These are phyloP conservation scores for Xerocomus nothofagi DNA, from an alignment of 1,284 basidiomycete genomes.

Conservation along the genomic window DNA sequence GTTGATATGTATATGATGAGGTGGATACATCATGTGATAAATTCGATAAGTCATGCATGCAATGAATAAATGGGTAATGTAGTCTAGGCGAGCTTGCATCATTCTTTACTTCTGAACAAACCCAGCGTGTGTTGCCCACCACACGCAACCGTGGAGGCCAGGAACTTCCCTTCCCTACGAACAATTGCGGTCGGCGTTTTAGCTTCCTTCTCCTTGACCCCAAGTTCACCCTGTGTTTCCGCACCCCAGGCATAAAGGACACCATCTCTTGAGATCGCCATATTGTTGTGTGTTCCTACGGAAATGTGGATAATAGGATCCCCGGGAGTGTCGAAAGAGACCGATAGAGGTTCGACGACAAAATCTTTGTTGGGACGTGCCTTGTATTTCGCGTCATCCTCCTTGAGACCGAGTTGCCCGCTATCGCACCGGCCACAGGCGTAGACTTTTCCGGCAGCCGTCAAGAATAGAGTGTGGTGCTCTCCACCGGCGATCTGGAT, in stretches of 20 bases:
- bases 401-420: slow-evolving; percentile 73
- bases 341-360: slow-evolving; percentile 60
- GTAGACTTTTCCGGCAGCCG: slow-evolving; percentile 81
- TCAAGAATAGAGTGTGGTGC: slow-evolving; percentile 87
- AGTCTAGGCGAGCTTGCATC: slow-evolving; percentile 14
- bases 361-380: slow-evolving; percentile 53
- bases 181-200: slow-evolving; percentile 63
- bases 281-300: slow-evolving; percentile 78
- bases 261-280: slow-evolving; percentile 77
- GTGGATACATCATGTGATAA: slow-evolving; percentile 26
- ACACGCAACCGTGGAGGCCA: slow-evolving; percentile 59
- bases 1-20: slow-evolving; percentile 14
- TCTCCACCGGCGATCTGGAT: slow-evolving; percentile 76
- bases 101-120: slow-evolving; percentile 59
- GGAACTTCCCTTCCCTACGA: slow-evolving; percentile 65
- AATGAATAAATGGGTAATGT: slow-evolving; percentile 23
- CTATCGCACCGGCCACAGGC: slow-evolving; percentile 79
- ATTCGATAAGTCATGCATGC: slow-evolving; percentile 27
- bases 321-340: slow-evolving; percentile 62
- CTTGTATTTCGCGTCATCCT: slow-evolving; percentile 57
- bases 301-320: slow-evolving; percentile 78
- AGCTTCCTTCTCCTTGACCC: slow-evolving; percentile 58
- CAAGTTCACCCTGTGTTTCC: slow-evolving; percentile 72
- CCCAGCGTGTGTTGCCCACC: slow-evolving; percentile 74
- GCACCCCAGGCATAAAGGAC: slow-evolving; percentile 87